Conservation (phyloP, 2,329 filamentous ascomycete genomes). For the Microdochium trichocladiopsis region DNA sequence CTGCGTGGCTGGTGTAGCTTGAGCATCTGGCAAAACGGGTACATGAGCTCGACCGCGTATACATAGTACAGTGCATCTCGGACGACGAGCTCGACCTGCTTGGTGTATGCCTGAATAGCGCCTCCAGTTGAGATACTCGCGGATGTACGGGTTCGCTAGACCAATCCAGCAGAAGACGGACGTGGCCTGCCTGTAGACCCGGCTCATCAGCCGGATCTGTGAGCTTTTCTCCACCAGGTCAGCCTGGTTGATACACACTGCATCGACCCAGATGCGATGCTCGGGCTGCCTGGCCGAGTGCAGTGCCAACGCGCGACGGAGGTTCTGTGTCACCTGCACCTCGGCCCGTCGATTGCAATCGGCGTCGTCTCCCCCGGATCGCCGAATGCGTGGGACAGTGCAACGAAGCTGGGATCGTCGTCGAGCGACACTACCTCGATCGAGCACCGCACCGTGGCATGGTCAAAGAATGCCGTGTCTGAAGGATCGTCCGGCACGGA, state of each 20-base stretch:
- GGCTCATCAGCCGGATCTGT: background rate
- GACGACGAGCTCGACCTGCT: background rate
- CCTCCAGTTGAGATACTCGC: background rate
- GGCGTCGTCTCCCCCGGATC: background rate
- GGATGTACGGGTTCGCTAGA: background rate
- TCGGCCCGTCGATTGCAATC: background rate
- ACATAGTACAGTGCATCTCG: background rate
- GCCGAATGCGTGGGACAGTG: background rate
- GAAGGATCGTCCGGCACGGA: background rate
- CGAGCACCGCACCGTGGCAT: background rate
- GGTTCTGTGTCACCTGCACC: background rate
- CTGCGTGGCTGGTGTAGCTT: background rate
- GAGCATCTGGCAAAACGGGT: background rate
- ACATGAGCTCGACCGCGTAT: background rate
- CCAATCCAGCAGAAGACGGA: background rate
- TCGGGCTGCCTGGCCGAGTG: conserved; percentile 2
- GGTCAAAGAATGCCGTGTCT: background rate
- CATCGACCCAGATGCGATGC: conserved; percentile 1
- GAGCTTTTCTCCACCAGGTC: background rate
- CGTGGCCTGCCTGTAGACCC: background rate
- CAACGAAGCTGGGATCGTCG: background rate
- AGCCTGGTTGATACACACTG: background rate
- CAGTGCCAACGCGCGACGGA: conserved; percentile 5
- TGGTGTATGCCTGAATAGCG: background rate
- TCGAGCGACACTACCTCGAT: background rate